phyloP scores from a whole-genome alignment of 2,329 filamentous ascomycete genomes.

The Thermothelomyces thermophilus region DNA sequence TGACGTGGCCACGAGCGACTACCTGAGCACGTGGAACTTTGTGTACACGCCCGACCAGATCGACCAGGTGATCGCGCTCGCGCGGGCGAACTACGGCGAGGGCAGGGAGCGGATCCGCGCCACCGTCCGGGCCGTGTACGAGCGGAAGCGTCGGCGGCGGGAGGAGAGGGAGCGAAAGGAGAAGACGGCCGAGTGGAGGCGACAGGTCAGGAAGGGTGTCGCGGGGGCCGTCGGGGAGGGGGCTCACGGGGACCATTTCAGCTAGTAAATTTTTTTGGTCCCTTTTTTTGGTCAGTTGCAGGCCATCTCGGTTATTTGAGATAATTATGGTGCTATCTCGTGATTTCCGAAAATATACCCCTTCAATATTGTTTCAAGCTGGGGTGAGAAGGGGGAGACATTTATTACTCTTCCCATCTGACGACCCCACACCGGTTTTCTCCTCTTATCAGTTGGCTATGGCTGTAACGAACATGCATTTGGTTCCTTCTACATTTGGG shows the following conservation, averaged over 20 bases:
- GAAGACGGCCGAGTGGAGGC: slow-evolving; percentile 37
- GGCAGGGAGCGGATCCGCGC: slow-evolving; percentile 70
- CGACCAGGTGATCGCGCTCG: slow-evolving; percentile 74
- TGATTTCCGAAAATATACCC: too few relatives aligned
- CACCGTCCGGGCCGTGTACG: slow-evolving; percentile 82
- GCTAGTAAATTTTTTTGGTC: too few relatives aligned
- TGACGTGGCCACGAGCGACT: slow-evolving; percentile 77
- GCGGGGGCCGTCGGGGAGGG: slow-evolving; percentile 47
- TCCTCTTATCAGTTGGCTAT: too few relatives aligned
- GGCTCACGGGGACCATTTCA: slow-evolving; percentile 57
- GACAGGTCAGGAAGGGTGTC: slow-evolving; percentile 43
- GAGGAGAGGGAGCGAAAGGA: slow-evolving; percentile 39
- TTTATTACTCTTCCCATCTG: too few relatives aligned
- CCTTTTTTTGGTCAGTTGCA: not conserved
- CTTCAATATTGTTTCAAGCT: too few relatives aligned
- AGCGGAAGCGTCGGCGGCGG: slow-evolving; percentile 72
- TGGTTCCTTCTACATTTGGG: slow-evolving; percentile 8
- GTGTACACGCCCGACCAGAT: slow-evolving; percentile 89
- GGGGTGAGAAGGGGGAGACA: too few relatives aligned
- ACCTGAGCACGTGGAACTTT: slow-evolving; percentile 96
- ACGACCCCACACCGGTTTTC: too few relatives aligned
- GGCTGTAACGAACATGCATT: not conserved
- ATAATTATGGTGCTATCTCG: too few relatives aligned
- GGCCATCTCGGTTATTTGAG: too few relatives aligned
- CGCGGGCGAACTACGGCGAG: slow-evolving; percentile 79